Evolutionary conservation across 305 asterid genomes (phyloP), one percentile per base, ranked within the genome.

Genomic region (Fraxinus sp.): DNA sequence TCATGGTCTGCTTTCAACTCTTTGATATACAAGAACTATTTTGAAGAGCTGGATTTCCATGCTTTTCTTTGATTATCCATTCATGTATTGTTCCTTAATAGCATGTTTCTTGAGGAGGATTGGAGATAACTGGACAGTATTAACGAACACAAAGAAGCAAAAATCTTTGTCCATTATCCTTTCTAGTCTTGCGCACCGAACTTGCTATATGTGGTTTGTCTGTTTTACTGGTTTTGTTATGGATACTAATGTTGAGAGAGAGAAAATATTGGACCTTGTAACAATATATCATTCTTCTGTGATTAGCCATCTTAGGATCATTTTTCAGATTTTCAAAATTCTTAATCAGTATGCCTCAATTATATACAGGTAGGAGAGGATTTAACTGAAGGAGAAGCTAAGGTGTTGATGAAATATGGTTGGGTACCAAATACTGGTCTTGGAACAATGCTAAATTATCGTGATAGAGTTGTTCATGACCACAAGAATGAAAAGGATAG

Each of bases 381-480:
- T 85, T 83, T 96, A 79, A 92, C 86, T 1, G 95, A 94, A 88
- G 98, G 95, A 36, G 98, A 96, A 87, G 98, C 98, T 0, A 89
- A 80, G 85, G 97, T 96, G 64, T 83, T 96, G 82, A 86, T 79
- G 89, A 88, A 84, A 82, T 96, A 86, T 81, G 99, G 99, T 30
- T 96, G 99, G 99, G 57, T 82, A 79, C 98, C 97, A 10, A 89
- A 92, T 88, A 93, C 97, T 28, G 97, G 98, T 3, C 86, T 96
- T 0, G 98, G 95, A 68, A 90, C 97, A 62, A 93, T 96, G 99
- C 97, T 96, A 52, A 92, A 92, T 87, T 96, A 96, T 83, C 86
- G 88, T 16, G 98, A 94, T 84, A 86, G 99, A 80, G 98, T 96
- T 74, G 88, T 89, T 83, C 99, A 96, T 52, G 99, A 93, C 87